Evolutionary conservation across 371 early-diverging fungal genomes (phyloP), one percentile per base, ranked within the genome.

Genomic region (Gilbertella persicaria): DNA sequence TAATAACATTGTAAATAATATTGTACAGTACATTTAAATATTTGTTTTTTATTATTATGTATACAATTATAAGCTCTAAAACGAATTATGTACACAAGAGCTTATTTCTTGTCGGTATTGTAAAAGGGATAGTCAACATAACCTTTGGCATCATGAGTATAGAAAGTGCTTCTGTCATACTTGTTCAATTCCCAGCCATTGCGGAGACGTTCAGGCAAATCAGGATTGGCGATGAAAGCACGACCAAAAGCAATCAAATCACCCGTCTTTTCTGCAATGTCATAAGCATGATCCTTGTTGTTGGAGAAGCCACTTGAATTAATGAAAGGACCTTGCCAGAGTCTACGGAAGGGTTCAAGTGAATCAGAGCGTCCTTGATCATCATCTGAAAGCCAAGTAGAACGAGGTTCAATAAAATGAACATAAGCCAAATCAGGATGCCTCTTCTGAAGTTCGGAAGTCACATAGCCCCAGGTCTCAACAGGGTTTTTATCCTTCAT

Each of bases 221-320:
- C 62, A 26, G 57, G 62, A 20, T 62, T 57, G 13, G 57, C 57
- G 23, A 62, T 62, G 20, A 57, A 57, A 2, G 20, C 16, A 3
- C 62, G 44, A 3, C 53, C 57, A 47, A 52, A 62, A 14, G 57
- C 51, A 35, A 56, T 36, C 57, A 62, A 24, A 12, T 53, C 30
- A 9, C 44, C 58, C 5, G 41, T 36, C 14, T 39, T 41, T 14
- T 56, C 43, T 24, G 43, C 50, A 3, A 20, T 14, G 19, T 47
- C 51, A 9, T 48, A 16, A 20, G 55, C 52, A 1, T 38, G 40
- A 9, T 47, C 12, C 9, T 17, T 3, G 20, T 23, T 42, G 29
- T 35, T 40, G 5, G 57, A 29, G 14, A 36, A 53, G 0, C 49
- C 48, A 23, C 38, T 43, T 5, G 50, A 48, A 14, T 21, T 23